Base-by-base conservation (phyloP, 2,329 filamentous ascomycete genomes). In the Blastomyces percursus region DNA sequence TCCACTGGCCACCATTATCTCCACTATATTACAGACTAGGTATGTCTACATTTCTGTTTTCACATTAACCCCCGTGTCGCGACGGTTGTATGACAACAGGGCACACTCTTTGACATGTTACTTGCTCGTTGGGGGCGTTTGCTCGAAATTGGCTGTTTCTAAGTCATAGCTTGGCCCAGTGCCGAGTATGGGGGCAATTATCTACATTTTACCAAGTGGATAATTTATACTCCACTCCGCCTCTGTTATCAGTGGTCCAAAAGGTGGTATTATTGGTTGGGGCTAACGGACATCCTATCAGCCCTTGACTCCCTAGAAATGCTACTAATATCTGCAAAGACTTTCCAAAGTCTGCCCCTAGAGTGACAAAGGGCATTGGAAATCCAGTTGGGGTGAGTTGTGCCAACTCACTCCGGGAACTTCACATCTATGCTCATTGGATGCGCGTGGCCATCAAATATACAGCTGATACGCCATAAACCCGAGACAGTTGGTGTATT, bases 51-150 rank as follows among this genome's bases (percentile, higher is more conserved):
- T 59, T 59, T 24, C n/a, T 48, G 24, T 19, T 59, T 46, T 46
- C 38, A 30, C 42, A 42, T 27, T 59, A 27, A 32, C n/a, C 11
- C 14, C 21, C 24, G 56, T 59, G 38, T 27, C 8, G 46, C 56
- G 24, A n/a, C 35, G 56, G 40, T 32, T 59, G 56, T 59, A 59
- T n/a, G 42, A 59, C 56, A 46, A 59, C 38, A 59, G 56, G 56
- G 56, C 56, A 46, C 21, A 48, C 42, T 21, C 35, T 59, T 59
- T 46, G 56, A 16, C 56, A 32, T 59, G 40, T 48, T 59, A 59
- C 56, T 40, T 14, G 56, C 38, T 30, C 21, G 40, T 59, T 59
- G 27, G 40, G 14, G 44, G n/a, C 35, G n/a, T n/a, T 11, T 46
- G 40, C 46, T 59, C 46, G 56, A 59, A 48, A 46, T 24, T 46